Conservation (phyloP, 129 eudicot species). For the Pittosporum tobira region DNA sequence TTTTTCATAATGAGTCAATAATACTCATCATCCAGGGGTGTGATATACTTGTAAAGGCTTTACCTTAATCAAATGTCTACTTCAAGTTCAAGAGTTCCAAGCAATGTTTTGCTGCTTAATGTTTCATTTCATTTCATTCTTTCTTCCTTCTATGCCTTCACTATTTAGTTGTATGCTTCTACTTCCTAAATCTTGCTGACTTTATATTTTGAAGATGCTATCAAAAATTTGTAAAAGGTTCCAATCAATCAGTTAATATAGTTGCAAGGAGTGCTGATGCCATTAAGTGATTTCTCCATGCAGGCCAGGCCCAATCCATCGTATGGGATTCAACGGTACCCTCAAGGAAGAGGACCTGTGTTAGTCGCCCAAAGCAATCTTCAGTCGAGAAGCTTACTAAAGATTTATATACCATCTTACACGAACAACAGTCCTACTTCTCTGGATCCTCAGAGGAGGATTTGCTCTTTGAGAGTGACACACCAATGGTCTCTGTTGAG, state of each 20-base stretch:
- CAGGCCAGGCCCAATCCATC: slow-evolving; percentile 80
- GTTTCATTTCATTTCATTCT: too few species aligned
- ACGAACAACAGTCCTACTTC: slow-evolving; percentile 71
- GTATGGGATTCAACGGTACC: slow-evolving; percentile 92
- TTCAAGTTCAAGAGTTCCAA: background rate
- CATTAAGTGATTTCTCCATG: background rate
- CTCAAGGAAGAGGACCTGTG: slow-evolving; percentile 85
- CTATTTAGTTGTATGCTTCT: background rate
- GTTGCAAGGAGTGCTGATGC: background rate
- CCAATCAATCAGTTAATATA: background rate
- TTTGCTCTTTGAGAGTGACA: slow-evolving; percentile 73
- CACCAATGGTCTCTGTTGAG: slow-evolving; percentile 97
- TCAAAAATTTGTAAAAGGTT: too few species aligned
- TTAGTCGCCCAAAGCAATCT: slow-evolving; percentile 66
- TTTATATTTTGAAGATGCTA: background rate
- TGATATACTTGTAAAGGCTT: too few species aligned
- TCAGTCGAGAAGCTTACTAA: slow-evolving; percentile 88
- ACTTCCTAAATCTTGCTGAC: background rate
- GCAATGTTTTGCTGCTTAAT: background rate
- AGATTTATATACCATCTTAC: slow-evolving; percentile 76
- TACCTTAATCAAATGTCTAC: too few species aligned
- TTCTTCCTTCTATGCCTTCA: background rate
- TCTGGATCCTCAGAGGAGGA: slow-evolving; percentile 87
- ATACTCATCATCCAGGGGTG: background rate
- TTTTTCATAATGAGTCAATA: too few species aligned